These are phyloP conservation scores for Penicillium hesseltinei DNA, from an alignment of 2,329 filamentous ascomycete genomes.

Conservation along the genomic window DNA sequence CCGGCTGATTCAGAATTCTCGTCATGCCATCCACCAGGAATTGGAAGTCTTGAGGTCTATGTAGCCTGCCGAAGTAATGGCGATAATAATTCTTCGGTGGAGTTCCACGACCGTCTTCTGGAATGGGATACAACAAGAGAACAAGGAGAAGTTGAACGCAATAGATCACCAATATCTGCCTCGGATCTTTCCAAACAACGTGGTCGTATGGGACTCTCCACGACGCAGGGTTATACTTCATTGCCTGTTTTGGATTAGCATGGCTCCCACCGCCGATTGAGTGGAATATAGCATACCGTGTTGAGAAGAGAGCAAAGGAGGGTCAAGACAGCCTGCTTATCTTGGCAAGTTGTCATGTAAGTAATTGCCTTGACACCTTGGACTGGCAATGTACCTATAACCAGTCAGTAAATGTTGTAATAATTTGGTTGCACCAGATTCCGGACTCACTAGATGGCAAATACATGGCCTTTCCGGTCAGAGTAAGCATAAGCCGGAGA, in stretches of 20 bases:
- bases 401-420: slow-evolving; percentile 5
- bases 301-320: slow-evolving; percentile 90
- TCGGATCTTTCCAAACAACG: slow-evolving; percentile 85
- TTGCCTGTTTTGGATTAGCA: slow-evolving; percentile 56
- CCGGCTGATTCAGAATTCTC: slow-evolving; percentile 83
- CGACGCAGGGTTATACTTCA: slow-evolving; percentile 92
- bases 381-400: slow-evolving; percentile 65
- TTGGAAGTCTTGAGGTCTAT: slow-evolving; percentile 94
- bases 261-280: not conserved
- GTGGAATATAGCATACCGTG: slow-evolving; percentile 64
- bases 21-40: slow-evolving; percentile 96
- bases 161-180: slow-evolving; percentile 87
- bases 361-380: slow-evolving; percentile 81
- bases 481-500: slow-evolving; percentile 75
- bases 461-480: slow-evolving; percentile 92
- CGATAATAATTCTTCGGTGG: slow-evolving; percentile 88
- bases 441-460: slow-evolving; percentile 65
- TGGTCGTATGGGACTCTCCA: slow-evolving; percentile 96
- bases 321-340: slow-evolving; percentile 89
- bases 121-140: slow-evolving; percentile 81
- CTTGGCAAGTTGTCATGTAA: slow-evolving; percentile 80
- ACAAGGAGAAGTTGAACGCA: slow-evolving; percentile 87
- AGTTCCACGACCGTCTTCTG: slow-evolving; percentile 64
- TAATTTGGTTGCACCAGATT: not conserved
- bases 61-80: slow-evolving; percentile 84